These are phyloP conservation scores for Trichophyton mentagrophytes DNA, from an alignment of 2,329 filamentous ascomycete species.

Conservation along the genomic window DNA sequence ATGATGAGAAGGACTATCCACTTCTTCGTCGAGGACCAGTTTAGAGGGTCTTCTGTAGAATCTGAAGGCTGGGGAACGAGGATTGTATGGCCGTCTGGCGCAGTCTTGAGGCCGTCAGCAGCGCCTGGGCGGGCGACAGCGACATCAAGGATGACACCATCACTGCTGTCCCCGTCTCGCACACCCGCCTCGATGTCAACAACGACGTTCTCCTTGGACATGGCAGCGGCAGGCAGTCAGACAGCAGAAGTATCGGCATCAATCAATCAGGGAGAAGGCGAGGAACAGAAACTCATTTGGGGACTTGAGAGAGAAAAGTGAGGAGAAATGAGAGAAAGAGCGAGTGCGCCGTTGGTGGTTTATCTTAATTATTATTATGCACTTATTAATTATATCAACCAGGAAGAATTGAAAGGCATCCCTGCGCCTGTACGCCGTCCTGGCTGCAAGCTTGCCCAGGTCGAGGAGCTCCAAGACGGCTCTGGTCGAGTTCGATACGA, in stretches of 20 bases:
- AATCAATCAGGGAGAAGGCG: background rate
- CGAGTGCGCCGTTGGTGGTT: no score
- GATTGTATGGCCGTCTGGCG: constrained; percentile 23
- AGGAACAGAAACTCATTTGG: background rate
- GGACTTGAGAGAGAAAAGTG: no score
- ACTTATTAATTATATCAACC: no score
- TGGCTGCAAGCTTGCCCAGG: no score
- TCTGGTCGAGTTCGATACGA: no score
- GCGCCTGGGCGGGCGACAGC: constrained; percentile 3
- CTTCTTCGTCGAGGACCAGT: constrained; percentile 25
- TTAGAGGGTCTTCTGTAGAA: constrained; percentile 28
- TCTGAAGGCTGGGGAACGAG: constrained; percentile 28
- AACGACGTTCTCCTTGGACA: background rate
- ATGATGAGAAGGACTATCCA: constrained; percentile 28
- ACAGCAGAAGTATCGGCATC: background rate
- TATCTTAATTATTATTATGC: no score
- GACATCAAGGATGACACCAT: constrained; percentile 24
- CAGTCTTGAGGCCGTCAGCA: constrained; percentile 20
- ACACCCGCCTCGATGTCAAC: background rate
- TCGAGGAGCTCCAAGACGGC: no score
- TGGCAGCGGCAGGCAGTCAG: background rate
- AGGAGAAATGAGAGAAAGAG: no score
- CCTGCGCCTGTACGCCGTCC: no score
- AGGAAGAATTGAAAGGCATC: no score
- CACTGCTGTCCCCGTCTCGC: constrained; percentile 2